phyloP scores from a whole-genome alignment of 495 filamentous ascomycete genomes.

The Pyrenula aspistea region DNA sequence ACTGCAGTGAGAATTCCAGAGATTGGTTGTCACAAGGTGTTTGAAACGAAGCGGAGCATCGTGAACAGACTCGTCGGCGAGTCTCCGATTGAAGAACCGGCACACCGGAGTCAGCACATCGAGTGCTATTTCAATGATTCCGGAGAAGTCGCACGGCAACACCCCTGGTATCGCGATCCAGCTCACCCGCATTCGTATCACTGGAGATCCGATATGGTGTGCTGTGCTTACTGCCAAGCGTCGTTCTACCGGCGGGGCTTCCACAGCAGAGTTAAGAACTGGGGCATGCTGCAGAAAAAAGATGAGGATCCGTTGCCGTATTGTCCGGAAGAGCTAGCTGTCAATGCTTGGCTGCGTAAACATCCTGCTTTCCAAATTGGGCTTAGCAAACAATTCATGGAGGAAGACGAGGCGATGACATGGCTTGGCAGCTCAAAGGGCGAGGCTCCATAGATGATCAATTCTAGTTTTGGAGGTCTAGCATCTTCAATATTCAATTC shows the following conservation, averaged over 20 bases:
- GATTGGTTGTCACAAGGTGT: neutral
- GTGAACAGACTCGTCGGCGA: neutral
- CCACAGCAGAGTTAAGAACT: neutral
- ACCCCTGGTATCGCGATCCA: no score
- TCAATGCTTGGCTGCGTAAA: neutral
- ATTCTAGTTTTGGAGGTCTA: no score
- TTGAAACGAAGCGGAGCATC: neutral
- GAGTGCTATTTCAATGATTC: no score
- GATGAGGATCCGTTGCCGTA: neutral
- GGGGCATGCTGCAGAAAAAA: neutral
- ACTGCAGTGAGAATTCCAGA: neutral
- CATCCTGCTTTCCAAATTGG: neutral
- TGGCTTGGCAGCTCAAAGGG: neutral
- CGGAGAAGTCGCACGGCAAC: no score
- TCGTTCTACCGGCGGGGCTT: neutral
- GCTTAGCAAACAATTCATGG: neutral
- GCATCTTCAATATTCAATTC: no score
- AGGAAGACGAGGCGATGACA: neutral
- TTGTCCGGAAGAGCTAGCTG: neutral
- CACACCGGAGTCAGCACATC: neutral
- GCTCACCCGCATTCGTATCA: neutral
- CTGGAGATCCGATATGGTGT: neutral
- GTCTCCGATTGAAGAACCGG: neutral
- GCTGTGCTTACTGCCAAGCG: neutral
- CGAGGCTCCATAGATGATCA: no score